Evolutionary conservation across 139 green algal genomes (phyloP), one percentile per base, ranked within the genome.

Genomic region (Auxenochlorella pyrenoidosa): DNA sequence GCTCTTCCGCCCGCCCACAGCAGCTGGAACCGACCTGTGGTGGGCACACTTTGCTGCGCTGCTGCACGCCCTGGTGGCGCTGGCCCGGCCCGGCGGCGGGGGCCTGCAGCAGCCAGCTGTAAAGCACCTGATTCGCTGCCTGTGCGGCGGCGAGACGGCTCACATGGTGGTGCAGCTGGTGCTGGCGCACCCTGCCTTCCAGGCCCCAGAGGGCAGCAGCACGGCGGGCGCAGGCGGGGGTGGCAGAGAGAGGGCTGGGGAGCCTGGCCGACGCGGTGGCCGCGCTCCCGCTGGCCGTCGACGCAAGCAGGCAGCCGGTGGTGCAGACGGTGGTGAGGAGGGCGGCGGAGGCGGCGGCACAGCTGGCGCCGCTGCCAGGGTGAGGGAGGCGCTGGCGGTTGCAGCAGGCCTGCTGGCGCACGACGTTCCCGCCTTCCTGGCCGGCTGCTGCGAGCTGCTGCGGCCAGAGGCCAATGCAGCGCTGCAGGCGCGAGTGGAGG

Each of bases 401-500:
- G 72, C 72, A 16, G 75, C 68, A 18, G 78, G 32, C 6, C 78
- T 86, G 80, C 54, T 89, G 75, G 30, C 38, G 0, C 43, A 87
- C n/a, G 59, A 77, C 32, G 59, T 71, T 8, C 76, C 80, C 16
- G 78, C 78, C 21, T 81, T 89, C 59, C 41, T 89, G 71, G 15
- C 79, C 13, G 86, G 44, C 18, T 89, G 86, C 78, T 86, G 78
- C 58, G 86, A 86, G 59, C 71, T 87, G 40, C 79, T 89, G 86
- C 71, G 54, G 0, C 86, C 86, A 1, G 75, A 86, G 44, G 63
- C 32, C 71, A 82, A 87, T 43, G n/a, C 32, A 26, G 6, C 43
- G 15, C 78, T 89, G 71, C n/a, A 38, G 10, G 34, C 58, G 4
- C 78, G 86, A 21, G 41, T 89, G 41, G 78, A 86, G 54, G 86